Conservation (phyloP, 1,284 basidiomycete genomes). For the Trichosporon asahii region DNA sequence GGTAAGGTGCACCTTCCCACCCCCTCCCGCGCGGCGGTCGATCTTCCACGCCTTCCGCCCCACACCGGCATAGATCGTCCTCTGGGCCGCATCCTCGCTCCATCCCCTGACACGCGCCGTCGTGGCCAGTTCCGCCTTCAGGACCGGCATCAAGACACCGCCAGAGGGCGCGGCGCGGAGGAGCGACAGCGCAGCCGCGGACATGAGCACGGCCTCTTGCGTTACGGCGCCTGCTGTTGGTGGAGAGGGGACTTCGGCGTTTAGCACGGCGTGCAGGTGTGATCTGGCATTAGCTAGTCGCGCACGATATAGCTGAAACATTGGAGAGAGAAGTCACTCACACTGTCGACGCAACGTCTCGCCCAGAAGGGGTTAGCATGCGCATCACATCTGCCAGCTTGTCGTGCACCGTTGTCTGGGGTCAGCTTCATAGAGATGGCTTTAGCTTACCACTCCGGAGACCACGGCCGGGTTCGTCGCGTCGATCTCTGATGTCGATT, state of each 20-base stretch:
- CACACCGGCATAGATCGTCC: conserved; percentile 39
- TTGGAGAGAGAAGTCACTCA: no score
- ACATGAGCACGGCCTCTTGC: conserved; percentile 37
- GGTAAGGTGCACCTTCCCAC: conserved; percentile 36
- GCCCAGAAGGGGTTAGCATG: conserved; percentile 28
- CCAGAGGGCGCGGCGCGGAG: conserved; percentile 22
- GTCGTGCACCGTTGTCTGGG: conserved; percentile 39
- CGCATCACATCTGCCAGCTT: conserved; percentile 37
- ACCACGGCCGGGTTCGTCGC: conserved; percentile 19
- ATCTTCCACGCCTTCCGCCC: conserved; percentile 39
- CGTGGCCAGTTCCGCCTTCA: conserved; percentile 35
- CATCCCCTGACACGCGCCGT: conserved; percentile 37
- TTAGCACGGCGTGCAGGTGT: conserved; percentile 35
- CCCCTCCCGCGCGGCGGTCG: conserved; percentile 36
- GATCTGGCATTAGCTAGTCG: conserved; percentile 26
- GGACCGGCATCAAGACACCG: conserved; percentile 29
- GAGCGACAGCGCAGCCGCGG: conserved; percentile 37
- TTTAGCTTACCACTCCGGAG: conserved; percentile 35
- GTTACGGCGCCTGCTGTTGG: conserved; percentile 34
- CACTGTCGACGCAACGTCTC: conserved; percentile 30
- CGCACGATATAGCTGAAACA: no score
- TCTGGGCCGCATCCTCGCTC: conserved; percentile 33
- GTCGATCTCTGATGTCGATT: conserved; percentile 29
- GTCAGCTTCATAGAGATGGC: not conserved
- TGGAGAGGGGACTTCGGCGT: conserved; percentile 36